Percentiles rank a stretch among this genome's conserved stretches.
Evolutionary conservation across 2,329 filamentous ascomycete species (phyloP).

Genomic region (Aspergillaceae sp.): DNA sequence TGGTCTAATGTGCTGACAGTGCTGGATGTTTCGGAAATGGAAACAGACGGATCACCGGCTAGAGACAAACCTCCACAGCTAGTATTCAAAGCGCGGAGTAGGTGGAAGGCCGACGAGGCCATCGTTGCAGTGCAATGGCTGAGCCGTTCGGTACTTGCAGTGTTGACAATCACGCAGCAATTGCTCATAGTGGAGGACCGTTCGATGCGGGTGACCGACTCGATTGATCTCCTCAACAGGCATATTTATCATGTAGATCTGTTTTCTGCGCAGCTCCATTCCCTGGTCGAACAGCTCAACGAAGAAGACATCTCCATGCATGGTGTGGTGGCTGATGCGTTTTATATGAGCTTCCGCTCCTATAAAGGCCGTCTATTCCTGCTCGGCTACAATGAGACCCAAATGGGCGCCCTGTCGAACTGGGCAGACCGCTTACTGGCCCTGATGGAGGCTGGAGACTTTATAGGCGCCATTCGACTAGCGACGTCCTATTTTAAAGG

Average conservation of each 20-base stretch:
- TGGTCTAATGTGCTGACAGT: conserved; percentile 98
- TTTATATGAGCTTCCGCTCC: conserved; percentile 92
- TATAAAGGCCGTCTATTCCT: conserved; percentile 93
- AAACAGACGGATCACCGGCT: conserved; percentile 48
- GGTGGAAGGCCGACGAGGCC: conserved; percentile 89
- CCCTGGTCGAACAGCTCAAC: conserved; percentile 77
- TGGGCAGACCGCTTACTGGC: conserved; percentile 93
- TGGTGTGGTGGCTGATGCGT: conserved; percentile 91
- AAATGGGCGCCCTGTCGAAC: conserved; percentile 85
- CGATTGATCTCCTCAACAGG: conserved; percentile 82
- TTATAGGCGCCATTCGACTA: conserved; percentile 79
- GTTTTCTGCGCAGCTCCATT: conserved; percentile 79
- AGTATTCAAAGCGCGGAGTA: conserved; percentile 70
- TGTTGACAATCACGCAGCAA: conserved; percentile 89
- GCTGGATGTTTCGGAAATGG: conserved; percentile 72
- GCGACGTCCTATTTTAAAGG: conserved; percentile 90
- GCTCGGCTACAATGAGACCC: conserved; percentile 86
- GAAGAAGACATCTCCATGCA: conserved; percentile 85
- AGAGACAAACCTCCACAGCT: conserved; percentile 70
- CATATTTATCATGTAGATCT: conserved; percentile 87
- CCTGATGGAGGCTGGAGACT: conserved; percentile 94
- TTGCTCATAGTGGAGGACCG: conserved; percentile 87
- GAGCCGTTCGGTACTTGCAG: conserved; percentile 80
- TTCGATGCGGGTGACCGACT: conserved; percentile 82
- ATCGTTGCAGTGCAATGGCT: conserved; percentile 97